Evolutionary conservation across 257 asterid genomes (phyloP).

Genomic region (Linaria vulgaris): DNA sequence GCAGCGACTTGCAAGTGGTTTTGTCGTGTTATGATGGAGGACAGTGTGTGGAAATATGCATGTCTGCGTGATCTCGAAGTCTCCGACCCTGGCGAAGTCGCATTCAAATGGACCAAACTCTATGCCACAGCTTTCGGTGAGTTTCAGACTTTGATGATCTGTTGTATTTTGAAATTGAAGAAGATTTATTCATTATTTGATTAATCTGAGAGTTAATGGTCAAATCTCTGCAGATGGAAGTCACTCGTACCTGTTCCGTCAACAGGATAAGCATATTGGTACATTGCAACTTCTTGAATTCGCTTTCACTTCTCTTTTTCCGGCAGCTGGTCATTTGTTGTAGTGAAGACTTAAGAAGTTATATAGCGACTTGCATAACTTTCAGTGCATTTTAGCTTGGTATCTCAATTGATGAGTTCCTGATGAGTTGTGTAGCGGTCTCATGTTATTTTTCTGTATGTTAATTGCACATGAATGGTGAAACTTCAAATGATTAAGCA

Average conservation of each 20-base stretch:
- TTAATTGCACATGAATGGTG: not conserved
- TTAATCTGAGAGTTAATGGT: conserved; percentile 19
- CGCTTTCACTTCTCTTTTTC: conserved; percentile 17
- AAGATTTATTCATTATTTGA: not conserved
- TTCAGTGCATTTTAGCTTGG: not conserved
- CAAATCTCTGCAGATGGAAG: conserved; percentile 75
- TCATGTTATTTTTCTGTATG: conserved; percentile 11
- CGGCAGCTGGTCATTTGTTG: conserved; percentile 10
- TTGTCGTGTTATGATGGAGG: conserved; percentile 61
- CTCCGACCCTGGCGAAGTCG: conserved; percentile 69
- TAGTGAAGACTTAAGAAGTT: conserved; percentile 3
- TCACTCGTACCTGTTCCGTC: conserved; percentile 76
- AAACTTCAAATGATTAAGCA: not conserved
- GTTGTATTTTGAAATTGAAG: not conserved
- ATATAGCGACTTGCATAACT: conserved; percentile 7
- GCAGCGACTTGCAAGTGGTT: conserved; percentile 83
- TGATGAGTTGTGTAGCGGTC: conserved; percentile 9
- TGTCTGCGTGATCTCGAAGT: conserved; percentile 94
- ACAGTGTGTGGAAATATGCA: conserved; percentile 78
- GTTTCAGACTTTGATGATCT: conserved; percentile 20
- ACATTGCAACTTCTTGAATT: conserved; percentile 22
- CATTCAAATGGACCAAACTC: conserved; percentile 73
- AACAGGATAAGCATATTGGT: conserved; percentile 95
- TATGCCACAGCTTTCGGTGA: conserved; percentile 85
- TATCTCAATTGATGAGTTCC: conserved; percentile 7